A percentile compares a stretch with the other conserved stretches of the same genome.
phyloP scores from a whole-genome alignment of 495 filamentous ascomycete species.

The Sphaerosporella brunnea region DNA sequence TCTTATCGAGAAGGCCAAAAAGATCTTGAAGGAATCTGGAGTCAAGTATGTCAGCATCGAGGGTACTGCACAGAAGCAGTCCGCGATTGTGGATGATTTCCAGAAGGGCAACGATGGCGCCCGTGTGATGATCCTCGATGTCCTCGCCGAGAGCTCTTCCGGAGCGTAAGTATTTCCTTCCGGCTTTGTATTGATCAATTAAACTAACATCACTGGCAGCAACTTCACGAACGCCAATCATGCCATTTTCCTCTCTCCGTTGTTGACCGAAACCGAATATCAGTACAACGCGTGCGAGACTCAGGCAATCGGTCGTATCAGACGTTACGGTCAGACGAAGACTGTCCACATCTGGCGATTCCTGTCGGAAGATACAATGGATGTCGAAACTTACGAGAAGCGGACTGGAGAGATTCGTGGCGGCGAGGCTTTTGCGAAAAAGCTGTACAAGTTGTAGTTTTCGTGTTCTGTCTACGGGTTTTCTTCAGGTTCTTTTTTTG shows the following conservation, averaged over 20 bases:
- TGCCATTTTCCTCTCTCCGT: constrained; percentile 53
- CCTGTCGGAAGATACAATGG: constrained; percentile 43
- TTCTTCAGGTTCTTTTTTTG: not conserved
- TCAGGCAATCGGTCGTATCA: constrained; percentile 54
- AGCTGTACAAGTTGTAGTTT: constrained; percentile 42
- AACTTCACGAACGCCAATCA: constrained; percentile 65
- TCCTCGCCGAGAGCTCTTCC: constrained; percentile 45
- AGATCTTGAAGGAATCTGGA: constrained; percentile 18
- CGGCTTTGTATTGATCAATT: not conserved
- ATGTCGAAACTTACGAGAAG: constrained; percentile 47
- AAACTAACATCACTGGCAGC: constrained; percentile 28
- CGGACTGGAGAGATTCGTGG: constrained; percentile 40
- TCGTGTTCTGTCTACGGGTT: constrained; percentile 10
- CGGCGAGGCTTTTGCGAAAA: constrained; percentile 35
- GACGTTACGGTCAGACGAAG: constrained; percentile 50
- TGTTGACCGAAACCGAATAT: constrained; percentile 36
- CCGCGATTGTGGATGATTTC: constrained; percentile 32
- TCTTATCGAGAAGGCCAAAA: constrained; percentile 26
- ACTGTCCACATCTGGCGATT: constrained; percentile 55
- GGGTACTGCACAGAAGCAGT: constrained; percentile 12
- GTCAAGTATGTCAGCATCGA: constrained; percentile 21
- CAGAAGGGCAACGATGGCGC: constrained; percentile 23
- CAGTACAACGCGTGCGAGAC: constrained; percentile 43
- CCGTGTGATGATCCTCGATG: constrained; percentile 48
- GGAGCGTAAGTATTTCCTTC: constrained; percentile 43